phyloP scores from a whole-genome alignment of 179 eudicot species.

The Beta lomatogona region DNA sequence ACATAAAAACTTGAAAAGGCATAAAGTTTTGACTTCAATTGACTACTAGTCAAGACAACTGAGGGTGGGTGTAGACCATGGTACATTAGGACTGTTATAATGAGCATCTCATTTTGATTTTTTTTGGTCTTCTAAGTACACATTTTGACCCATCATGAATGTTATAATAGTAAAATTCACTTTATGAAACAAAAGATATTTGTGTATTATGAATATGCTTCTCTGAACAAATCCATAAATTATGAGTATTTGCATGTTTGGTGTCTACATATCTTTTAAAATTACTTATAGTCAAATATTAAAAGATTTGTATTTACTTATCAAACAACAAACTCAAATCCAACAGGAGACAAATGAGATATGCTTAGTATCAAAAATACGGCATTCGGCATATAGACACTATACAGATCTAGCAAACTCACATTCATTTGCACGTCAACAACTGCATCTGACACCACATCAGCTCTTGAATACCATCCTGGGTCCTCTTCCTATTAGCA shows the following conservation, averaged over 20 bases:
- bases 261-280: not conserved
- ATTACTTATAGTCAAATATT: not conserved
- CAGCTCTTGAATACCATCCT: slow-evolving; percentile 94
- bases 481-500: slow-evolving; percentile 87
- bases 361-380: not conserved
- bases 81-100: no score
- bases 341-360: not conserved
- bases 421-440: slow-evolving; percentile 75
- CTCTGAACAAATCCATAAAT: not conserved
- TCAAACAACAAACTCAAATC: not conserved
- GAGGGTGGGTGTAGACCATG: not conserved
- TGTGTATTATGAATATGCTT: not conserved
- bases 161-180: not conserved
- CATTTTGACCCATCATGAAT: not conserved
- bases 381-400: not conserved
- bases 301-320: not conserved
- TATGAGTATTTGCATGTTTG: not conserved
- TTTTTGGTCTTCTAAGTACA: not conserved
- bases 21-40: not conserved
- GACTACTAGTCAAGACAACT: not conserved
- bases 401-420: slow-evolving; percentile 36
- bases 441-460: slow-evolving; percentile 60
- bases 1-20: not conserved
- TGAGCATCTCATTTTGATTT: not conserved
- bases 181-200: not conserved